Evolutionary conservation across 176 grass and related monocot species (phyloP), one percentile per base, ranked within the genome.

Genomic region (Elymus sibiricus): DNA sequence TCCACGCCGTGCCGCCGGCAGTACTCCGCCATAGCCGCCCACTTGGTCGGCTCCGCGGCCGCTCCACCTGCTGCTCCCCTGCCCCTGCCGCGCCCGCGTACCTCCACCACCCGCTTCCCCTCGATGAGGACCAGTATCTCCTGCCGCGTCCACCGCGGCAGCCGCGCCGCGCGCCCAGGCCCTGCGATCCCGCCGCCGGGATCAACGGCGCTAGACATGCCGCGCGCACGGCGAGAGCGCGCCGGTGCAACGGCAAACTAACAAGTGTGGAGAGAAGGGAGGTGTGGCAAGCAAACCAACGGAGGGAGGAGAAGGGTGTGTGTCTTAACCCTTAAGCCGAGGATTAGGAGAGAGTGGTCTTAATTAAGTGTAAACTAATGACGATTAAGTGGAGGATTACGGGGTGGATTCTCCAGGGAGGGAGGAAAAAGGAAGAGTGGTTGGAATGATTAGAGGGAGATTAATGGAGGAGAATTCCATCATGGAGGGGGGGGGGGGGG

Each of bases 51-150:
- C 80, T 96, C 97, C 26, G 87, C 86, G 5, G 9, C 25, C 29
- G 16, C 71, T 31, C 31, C 81, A 0, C 59, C 78, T 8, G 53
- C 85, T 9, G 79, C 72, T 0, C 74, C 79, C 4, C 90, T 82
- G 1, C 82, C 87, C 67, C 93, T 85, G 11, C 91, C 86, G 53
- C 92, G 72, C 16, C 97, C 97, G 64, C 90, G 88, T 80, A 85
- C 68, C 85, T 99, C 97, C 51, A 96, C 94, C 79, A 96, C 90
- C 27, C 85, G 87, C 87, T 96, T 99, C 78, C 94, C 97, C 84
- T 96, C 91, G 77, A 99, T 91, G 29, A 99, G 88, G 66, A 99
- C 97, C 66, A 99, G 90, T 87, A 99, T 99, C 90, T 99, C 97
- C 89, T 96, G 97, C 77, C 97, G 84, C 87, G 97, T 96, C 97